These are phyloP conservation scores for Noccaea bulbosa DNA, from an alignment of 345 rosid genomes.

Conservation along the genomic window DNA sequence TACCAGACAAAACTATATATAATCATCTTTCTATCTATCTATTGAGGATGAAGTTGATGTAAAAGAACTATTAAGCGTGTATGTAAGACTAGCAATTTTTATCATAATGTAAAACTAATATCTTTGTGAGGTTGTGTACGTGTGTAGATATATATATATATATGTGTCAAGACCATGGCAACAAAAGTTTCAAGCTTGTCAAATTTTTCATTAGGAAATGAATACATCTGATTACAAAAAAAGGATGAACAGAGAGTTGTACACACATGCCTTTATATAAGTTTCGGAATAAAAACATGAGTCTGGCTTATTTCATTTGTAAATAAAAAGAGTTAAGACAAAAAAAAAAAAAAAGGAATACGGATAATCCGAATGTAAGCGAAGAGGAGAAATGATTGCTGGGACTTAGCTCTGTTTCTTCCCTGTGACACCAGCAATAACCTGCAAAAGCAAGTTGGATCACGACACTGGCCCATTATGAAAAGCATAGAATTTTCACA, in stretches of 20 bases:
- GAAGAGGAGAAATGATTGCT: conserved; percentile 14
- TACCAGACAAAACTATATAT: background rate
- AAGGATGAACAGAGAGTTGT: conserved; percentile 25
- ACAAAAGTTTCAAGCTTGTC: conserved; percentile 28
- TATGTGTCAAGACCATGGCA: conserved; percentile 31
- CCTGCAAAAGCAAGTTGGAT: conserved; percentile 51
- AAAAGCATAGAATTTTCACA: background rate
- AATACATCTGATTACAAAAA: conserved; percentile 19
- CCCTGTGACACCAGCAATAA: conserved; percentile 84
- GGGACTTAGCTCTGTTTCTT: conserved; percentile 56
- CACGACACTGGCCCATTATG: background rate
- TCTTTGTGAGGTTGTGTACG: conserved; percentile 16
- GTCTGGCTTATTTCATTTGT: conserved; percentile 52
- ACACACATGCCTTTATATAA: conserved; percentile 34
- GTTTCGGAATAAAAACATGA: conserved; percentile 36
- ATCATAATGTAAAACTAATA: conserved; percentile 26
- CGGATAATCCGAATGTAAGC: conserved; percentile 21
- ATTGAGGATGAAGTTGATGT: conserved; percentile 21
- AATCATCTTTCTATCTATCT: conserved; percentile 22
- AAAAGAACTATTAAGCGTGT: conserved; percentile 20
- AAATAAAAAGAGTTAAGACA: conserved; percentile 15
- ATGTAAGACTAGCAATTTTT: conserved; percentile 33
- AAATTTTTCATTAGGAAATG: conserved; percentile 18
- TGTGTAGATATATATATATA: conserved; percentile 11
- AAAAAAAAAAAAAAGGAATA: conserved; percentile 17